A percentile compares a stretch with the other conserved stretches of the same genome.
Evolutionary conservation across 495 filamentous ascomycete species (phyloP).

Genomic region (Xylaria flabelliformis): DNA sequence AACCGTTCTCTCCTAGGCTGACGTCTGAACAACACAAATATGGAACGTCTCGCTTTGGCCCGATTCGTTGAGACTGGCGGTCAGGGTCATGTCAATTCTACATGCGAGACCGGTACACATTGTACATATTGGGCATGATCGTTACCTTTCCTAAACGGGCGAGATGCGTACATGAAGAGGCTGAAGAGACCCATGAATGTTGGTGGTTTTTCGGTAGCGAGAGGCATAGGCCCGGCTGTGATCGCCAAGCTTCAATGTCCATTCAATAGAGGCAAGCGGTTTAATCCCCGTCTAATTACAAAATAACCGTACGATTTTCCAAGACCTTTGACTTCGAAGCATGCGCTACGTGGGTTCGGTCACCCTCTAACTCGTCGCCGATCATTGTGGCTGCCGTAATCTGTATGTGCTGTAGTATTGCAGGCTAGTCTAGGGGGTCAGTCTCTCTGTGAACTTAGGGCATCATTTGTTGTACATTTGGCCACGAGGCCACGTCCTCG

Average conservation of each 20-base stretch:
- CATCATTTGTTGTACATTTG: neutral
- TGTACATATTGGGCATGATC: conserved; percentile 23
- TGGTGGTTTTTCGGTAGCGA: conserved; percentile 17
- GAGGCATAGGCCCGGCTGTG: neutral
- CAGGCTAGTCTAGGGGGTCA: neutral
- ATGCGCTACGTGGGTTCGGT: conserved; percentile 26
- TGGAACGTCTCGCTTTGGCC: conserved; percentile 14
- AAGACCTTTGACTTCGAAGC: neutral
- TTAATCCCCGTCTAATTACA: conserved; percentile 7
- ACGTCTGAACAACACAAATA: conserved; percentile 22
- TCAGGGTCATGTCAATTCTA: conserved; percentile 6
- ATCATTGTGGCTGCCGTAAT: conserved; percentile 22
- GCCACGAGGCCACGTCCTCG: conserved; percentile 1
- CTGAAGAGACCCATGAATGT: conserved; percentile 21
- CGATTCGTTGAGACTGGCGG: conserved; percentile 27
- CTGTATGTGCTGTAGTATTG: conserved; percentile 5
- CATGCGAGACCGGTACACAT: conserved; percentile 5
- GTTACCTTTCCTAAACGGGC: conserved; percentile 23
- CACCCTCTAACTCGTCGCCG: conserved; percentile 19
- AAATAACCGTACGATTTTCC: conserved; percentile 9
- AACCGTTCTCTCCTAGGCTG: conserved; percentile 20
- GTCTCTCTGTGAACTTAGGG: neutral
- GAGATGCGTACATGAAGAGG: conserved; percentile 28
- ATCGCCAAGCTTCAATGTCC: conserved; percentile 21
- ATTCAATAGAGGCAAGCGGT: conserved; percentile 13